Percentiles rank a stretch among this genome's conserved stretches.
Evolutionary conservation across 768 basidiomycete species (phyloP).

Genomic region (Russula ochroleuca): DNA sequence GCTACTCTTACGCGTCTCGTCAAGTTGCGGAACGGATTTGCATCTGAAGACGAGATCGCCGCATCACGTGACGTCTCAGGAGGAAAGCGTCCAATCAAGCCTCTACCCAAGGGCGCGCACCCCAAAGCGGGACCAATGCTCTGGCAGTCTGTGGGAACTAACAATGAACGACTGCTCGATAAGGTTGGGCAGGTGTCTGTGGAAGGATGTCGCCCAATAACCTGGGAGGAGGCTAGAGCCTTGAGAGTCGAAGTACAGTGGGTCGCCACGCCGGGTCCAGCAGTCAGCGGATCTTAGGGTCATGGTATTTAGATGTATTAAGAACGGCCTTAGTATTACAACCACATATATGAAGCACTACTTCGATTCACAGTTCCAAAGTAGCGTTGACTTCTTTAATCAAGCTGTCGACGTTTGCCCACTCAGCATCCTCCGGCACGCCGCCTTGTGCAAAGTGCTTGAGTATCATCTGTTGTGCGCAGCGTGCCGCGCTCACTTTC

Average conservation of each 20-base stretch:
- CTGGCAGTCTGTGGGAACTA: background rate
- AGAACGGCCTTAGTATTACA: background rate
- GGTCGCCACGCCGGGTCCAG: background rate
- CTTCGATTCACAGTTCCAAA: background rate
- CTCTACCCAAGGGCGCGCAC: background rate
- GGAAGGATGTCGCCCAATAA: constrained; percentile 13
- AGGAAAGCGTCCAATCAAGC: constrained; percentile 1
- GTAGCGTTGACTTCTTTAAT: constrained; percentile 17
- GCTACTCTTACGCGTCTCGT: constrained; percentile 10
- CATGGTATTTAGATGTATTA: background rate
- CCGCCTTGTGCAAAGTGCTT: constrained; percentile 17
- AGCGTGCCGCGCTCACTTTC: constrained; percentile 5
- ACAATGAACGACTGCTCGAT: background rate
- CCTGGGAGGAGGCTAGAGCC: constrained; percentile 1
- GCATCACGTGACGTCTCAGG: background rate
- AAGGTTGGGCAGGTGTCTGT: constrained; percentile 4
- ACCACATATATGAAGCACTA: background rate
- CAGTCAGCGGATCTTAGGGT: background rate
- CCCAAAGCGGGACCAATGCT: background rate
- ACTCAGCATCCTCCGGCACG: constrained; percentile 5
- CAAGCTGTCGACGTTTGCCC: constrained; percentile 3
- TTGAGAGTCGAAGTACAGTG: constrained; percentile 12
- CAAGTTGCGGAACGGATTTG: constrained; percentile 20
- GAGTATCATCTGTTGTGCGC: constrained; percentile 23
- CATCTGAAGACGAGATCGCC: background rate